Conservation (phyloP, 257 asterid species). For the Euphrasia confusa region DNA sequence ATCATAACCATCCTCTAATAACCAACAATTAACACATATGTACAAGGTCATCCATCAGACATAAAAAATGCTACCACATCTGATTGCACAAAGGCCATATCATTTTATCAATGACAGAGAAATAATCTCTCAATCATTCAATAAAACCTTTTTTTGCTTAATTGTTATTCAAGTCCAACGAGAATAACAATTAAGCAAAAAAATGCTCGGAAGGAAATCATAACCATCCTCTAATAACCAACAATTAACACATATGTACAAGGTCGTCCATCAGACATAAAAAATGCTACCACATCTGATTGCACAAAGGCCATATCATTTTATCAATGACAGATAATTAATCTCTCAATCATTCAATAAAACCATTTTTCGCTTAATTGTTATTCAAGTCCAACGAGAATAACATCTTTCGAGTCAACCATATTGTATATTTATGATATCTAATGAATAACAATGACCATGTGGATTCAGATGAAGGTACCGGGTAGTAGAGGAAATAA, state of each 20-base stretch:
- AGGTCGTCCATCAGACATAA: background rate
- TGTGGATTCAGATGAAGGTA: slow-evolving; percentile 10
- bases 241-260: background rate
- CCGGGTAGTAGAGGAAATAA: slow-evolving; percentile 1
- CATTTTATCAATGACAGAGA: background rate
- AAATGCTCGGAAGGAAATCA: background rate
- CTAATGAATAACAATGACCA: slow-evolving; percentile 14
- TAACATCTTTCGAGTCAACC: slow-evolving; percentile 9
- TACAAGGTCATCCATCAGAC: slow-evolving; percentile 3
- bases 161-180: slow-evolving; percentile 13
- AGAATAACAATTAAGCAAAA: too few species aligned
- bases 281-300: slow-evolving; percentile 5
- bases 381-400: slow-evolving; percentile 12
- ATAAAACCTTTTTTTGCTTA: background rate
- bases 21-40: background rate
- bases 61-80: slow-evolving; percentile 3
- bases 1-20: background rate
- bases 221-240: background rate
- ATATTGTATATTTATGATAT: slow-evolving; percentile 12
- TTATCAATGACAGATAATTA: slow-evolving; percentile 4
- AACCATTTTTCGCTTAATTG: background rate
- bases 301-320: background rate
- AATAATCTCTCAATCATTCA: slow-evolving; percentile 10
- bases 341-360: slow-evolving; percentile 11
- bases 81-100: background rate